A percentile compares a stretch with the other conserved stretches of the same genome.
These are phyloP conservation scores for Conticribra weissflogii DNA, from an alignment of 108 stramenopile genomes.

Conservation along the genomic window DNA sequence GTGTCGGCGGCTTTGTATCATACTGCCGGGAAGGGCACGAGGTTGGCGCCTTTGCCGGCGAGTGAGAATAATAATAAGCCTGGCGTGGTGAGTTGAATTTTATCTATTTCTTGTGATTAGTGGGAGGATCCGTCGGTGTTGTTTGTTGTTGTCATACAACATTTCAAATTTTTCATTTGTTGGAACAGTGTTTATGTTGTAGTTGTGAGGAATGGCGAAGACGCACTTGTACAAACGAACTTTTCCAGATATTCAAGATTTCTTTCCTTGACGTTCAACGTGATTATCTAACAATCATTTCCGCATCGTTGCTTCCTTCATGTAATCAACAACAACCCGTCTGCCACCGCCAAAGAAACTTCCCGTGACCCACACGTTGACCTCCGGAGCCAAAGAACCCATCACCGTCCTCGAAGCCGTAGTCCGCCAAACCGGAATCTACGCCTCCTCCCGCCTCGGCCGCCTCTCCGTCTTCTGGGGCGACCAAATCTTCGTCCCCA, in stretches of 20 bases:
- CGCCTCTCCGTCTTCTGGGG: slow-evolving; percentile 98
- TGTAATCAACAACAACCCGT: not conserved
- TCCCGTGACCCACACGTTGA: slow-evolving; percentile 67
- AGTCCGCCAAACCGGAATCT: slow-evolving; percentile 96
- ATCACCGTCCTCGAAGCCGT: slow-evolving; percentile 97
- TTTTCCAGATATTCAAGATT: too few relatives aligned
- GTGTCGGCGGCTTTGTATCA: slow-evolving; percentile 94
- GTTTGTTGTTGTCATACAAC: too few relatives aligned
- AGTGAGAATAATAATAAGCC: slow-evolving; percentile 99
- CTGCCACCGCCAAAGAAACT: slow-evolving; percentile 68
- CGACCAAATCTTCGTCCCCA: slow-evolving; percentile 97
- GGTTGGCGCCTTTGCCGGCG: slow-evolving; percentile 96
- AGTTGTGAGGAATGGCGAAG: too few relatives aligned
- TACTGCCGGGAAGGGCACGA: slow-evolving; percentile 97
- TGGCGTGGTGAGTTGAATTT: slow-evolving; percentile 84
- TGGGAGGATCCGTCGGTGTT: too few relatives aligned
- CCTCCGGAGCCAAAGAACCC: slow-evolving; percentile 64
- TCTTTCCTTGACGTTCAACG: too few relatives aligned
- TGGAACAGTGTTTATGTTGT: too few relatives aligned
- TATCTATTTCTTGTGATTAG: slow-evolving; percentile 10
- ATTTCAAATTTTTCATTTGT: too few relatives aligned
- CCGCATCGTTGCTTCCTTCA: too few relatives aligned
- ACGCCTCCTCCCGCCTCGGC: slow-evolving; percentile 91
- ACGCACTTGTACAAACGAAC: too few relatives aligned
- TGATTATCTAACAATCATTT: not conserved